A percentile compares a stretch with the other conserved stretches of the same genome.
phyloP scores from a whole-genome alignment of 106 monocot species.

The Acorus calamus region DNA sequence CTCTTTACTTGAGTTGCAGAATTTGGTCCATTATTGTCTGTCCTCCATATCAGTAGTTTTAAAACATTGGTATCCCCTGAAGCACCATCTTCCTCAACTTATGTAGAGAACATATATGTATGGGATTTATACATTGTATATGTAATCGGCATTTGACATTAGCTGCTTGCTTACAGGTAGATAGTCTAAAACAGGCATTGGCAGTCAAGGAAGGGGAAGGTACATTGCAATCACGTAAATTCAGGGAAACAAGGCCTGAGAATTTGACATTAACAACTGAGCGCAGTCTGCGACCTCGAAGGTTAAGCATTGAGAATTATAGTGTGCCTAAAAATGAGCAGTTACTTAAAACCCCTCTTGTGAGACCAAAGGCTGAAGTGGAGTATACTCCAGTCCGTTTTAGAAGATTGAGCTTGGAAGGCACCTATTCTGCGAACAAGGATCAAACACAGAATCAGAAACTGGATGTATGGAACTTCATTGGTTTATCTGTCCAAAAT shows the following conservation, averaged over 20 bases:
- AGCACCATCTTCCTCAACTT: too few relatives aligned
- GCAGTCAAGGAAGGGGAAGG: constrained; percentile 35
- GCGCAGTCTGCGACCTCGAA: constrained; percentile 27
- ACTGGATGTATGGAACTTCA: too few relatives aligned
- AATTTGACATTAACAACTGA: constrained; percentile 20
- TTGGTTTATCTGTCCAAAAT: too few relatives aligned
- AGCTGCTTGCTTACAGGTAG: constrained; percentile 30
- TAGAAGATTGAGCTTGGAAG: constrained; percentile 16
- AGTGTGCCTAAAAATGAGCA: constrained; percentile 7
- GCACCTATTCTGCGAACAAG: constrained; percentile 1
- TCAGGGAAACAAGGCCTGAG: constrained; percentile 32
- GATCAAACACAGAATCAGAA: too few relatives aligned
- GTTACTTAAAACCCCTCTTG: constrained; percentile 24
- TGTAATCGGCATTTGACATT: background rate
- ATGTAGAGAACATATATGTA: too few relatives aligned
- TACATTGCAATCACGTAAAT: constrained; percentile 12
- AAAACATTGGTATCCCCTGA: too few relatives aligned
- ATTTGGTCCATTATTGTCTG: too few relatives aligned
- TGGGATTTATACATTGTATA: background rate
- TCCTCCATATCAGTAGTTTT: too few relatives aligned
- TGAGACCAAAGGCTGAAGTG: constrained; percentile 13
- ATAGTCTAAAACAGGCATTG: constrained; percentile 47
- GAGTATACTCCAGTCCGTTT: constrained; percentile 4
- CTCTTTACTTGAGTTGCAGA: too few relatives aligned
- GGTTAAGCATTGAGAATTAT: constrained; percentile 37